Base-by-base conservation (phyloP, 345 rosid species). In the Populus simonii region DNA sequence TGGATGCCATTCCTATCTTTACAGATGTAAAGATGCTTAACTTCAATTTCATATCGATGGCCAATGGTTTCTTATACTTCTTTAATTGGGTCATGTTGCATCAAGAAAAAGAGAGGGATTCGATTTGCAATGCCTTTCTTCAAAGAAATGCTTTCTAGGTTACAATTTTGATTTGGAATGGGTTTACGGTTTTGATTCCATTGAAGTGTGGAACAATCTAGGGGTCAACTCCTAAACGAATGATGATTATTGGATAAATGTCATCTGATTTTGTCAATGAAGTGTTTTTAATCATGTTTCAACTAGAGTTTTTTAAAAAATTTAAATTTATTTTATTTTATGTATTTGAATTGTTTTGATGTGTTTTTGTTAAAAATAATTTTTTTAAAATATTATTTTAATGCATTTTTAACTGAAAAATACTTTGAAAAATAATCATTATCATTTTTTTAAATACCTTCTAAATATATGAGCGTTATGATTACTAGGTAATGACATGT, bases 1-100 rank as follows among this genome's bases (percentile, higher is more conserved):
- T 23, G 76, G 88, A 84, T 85, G 82, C 84, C 57, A 83, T 87
- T 71, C 76, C 61, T 73, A 38, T 84, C 67, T 63, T 35, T 74
- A 31, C 73, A 70, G 76, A 70, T 76, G 78, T 74, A 76, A 82
- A 82, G 81, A 85, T 86, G 81, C 89, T 70, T 41, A 76, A 31
- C 85, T 82, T 83, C 75, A 71, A 68, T 70, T 27, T 71, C 61
- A 74, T 76, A 73, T 75, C 77, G 76, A 8, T 72, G 47, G 70
- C 66, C 61, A 29, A 33, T 73, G 72, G 73, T 74, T 33, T 45
- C 49, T 51, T 63, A 27, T 75, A 68, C 76, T 75, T 75, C 70
- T 66, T 43, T 69, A 16, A 7, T 69, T 31, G 67, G 61, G 45
- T 70, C 75, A 16, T 73, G 71, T 61, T 33, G 35, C 57, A 25